These are phyloP conservation scores for Monosporascus sp. DNA, from an alignment of 2,329 filamentous ascomycete species.

Conservation along the genomic window DNA sequence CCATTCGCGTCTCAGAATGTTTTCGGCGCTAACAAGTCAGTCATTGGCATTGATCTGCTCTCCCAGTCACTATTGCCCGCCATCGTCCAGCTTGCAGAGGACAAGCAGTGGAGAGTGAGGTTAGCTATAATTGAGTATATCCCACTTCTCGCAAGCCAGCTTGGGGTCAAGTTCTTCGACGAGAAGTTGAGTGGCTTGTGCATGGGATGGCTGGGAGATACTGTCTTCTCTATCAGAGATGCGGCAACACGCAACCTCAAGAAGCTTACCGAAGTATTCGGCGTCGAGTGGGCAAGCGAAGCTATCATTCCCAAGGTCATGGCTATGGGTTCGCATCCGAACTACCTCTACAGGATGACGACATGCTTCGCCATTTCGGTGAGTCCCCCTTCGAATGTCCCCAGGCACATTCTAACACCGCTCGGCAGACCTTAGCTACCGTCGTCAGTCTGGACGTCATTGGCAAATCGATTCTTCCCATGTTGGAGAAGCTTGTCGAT, in stretches of 20 bases:
- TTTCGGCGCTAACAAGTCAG: conserved; percentile 37
- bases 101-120: conserved; percentile 98
- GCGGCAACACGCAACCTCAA: conserved; percentile 96
- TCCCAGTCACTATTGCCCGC: conserved; percentile 95
- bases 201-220: conserved; percentile 98
- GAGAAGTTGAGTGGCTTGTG: conserved; percentile 93
- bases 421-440: conserved; percentile 74
- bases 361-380: conserved; percentile 99
- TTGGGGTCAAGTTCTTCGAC: conserved; percentile 96
- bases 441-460: conserved; percentile 94
- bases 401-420: conserved; percentile 4
- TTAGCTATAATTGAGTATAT: conserved; percentile 99
- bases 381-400: conserved; percentile 36
- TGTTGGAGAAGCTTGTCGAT: conserved; percentile 87
- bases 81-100: conserved; percentile 94
- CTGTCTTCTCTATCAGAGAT: conserved; percentile 97
- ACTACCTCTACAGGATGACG: conserved; percentile 99
- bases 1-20: background rate
- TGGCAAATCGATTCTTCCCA: conserved; percentile 86
- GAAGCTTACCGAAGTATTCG: conserved; percentile 98
- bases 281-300: conserved; percentile 93
- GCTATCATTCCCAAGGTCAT: conserved; percentile 98
- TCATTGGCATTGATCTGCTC: conserved; percentile 95
- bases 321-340: conserved; percentile 95
- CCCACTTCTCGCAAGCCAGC: conserved; percentile 86